These are phyloP conservation scores for Ogataea ganodermae DNA, from an alignment of 805 yeast genomes.

Conservation along the genomic window DNA sequence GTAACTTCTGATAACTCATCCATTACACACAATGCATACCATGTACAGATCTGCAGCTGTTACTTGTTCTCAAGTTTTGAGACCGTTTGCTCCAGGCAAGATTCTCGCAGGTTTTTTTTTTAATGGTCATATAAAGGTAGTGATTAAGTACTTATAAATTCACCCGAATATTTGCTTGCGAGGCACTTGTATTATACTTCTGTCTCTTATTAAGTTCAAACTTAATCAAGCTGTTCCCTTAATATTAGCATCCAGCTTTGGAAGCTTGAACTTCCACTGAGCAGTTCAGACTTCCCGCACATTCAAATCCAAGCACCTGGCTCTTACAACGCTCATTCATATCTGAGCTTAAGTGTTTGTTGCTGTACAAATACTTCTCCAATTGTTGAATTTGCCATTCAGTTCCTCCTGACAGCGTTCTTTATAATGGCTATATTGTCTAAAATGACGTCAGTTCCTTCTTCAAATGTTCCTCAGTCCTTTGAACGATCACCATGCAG, in stretches of 20 bases:
- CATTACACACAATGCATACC: neutral
- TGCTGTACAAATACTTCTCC: too few relatives aligned
- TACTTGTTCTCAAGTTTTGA: constrained; percentile 2
- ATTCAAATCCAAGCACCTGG: neutral
- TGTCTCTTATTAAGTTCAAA: too few relatives aligned
- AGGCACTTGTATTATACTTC: neutral
- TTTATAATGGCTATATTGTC: neutral
- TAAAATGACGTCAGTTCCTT: constrained; percentile 14
- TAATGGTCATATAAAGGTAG: neutral
- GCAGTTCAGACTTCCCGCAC: constrained; percentile 2
- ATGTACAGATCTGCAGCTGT: constrained; percentile 6
- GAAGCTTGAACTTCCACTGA: constrained; percentile 1
- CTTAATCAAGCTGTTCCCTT: too few relatives aligned
- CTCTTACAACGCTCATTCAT: too few relatives aligned
- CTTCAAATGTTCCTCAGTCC: constrained; percentile 15
- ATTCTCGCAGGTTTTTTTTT: neutral
- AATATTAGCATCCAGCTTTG: neutral
- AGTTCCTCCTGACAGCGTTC: too few relatives aligned
- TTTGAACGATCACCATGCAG: constrained; percentile 18
- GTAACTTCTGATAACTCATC: constrained; percentile 1
- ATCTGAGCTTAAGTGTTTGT: too few relatives aligned
- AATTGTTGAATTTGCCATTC: too few relatives aligned
- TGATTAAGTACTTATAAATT: neutral
- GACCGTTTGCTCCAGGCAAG: constrained; percentile 5
- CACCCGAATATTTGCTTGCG: neutral